Evolutionary conservation across 2,329 filamentous ascomycete genomes (phyloP), one percentile per base, ranked within the genome.

Genomic region (Aspergillus transmontanensis): DNA sequence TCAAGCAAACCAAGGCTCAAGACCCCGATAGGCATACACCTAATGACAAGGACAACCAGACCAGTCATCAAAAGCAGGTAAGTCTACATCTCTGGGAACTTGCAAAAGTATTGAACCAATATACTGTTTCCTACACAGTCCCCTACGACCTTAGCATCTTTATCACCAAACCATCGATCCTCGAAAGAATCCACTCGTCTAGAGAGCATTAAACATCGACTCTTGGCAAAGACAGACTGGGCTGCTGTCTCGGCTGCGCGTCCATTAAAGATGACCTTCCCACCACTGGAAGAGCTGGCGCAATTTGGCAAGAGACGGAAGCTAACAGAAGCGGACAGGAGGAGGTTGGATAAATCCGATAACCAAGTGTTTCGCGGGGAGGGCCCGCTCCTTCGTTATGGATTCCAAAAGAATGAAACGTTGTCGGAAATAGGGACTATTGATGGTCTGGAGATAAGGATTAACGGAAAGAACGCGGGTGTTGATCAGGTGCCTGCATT

Each of bases 141-240:
- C 14, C 9, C 32, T 14, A 54, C 30, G 6, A 30, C 21, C n/a
- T 51, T 16, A 21, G 21, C 32, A 28, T 45, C 50, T 19, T 45
- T 41, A 43, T 43, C 55, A 19, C 32, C 41, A 10, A n/a, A 21
- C 34, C 19, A 41, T 10, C 56, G 32, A n/a, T 56, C 48, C 43
- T 21, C 46, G 10, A 54, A 61, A 57, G 19, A 50, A 39, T 14
- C 48, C 23, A 63, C 46, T 41, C 64, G 60, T 23, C 45, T 78
- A 55, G 72, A 72, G 19, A 21, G 57, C 7, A 64, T 79, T 39
- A 78, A 76, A 51, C 74, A 66, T 14, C 70, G 70, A 34, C 69
- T 80, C 1, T 73, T 80, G 6, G 63, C 75, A 57, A 71, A 72
- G 50, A 58, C 69, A 6, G 78, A 81, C 60, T 80, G 78, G 79